Evolutionary conservation across 495 filamentous ascomycete species (phyloP), one percentile per base, ranked within the genome.

Genomic region (Arthonia radiata): DNA sequence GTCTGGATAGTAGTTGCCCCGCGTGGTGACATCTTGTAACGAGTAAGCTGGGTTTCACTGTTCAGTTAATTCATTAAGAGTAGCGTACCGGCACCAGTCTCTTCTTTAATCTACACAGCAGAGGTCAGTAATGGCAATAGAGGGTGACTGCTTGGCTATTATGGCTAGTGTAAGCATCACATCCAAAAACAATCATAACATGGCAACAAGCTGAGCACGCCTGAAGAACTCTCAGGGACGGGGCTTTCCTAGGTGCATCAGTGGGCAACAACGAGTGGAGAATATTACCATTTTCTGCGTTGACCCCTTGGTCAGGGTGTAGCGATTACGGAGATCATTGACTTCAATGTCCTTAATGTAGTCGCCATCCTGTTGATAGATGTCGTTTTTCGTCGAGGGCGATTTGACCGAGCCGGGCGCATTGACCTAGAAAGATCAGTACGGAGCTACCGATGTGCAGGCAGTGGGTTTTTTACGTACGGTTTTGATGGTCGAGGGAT

Each of bases 231-330:
- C 38, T 27, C 40, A 45, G 40, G 36, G 36, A 42, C 41, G 39
- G 49, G 38, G 46, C 61, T n/a, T n/a, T n/a, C n/a, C 71, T 78
- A 69, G 52, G 53, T 55, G 39, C 52, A 83, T 89, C 76, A 89
- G 79, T 74, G 59, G 53, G 57, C 44, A 59, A 57, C 28, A 24
- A 37, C 51, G 43, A 61, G 67, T 55, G 67, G 63, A 67, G 52
- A 44, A 60, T 78, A 72, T 92, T 94, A 97, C 86, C 86, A 82
- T 90, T 64, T 91, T 89, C 61, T 97, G 86, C 36, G 81, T 91
- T 40, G 77, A 72, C 37, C 86, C 83, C 62, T 91, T 97, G 35
- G 86, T 97, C 54, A 97, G 64, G 48, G 81, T 77, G 44, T 97
- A 97, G 37, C 82, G 75, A 47, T 97, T 97, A 40, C 83, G 78